These are phyloP conservation scores for Vachellia collinsii DNA, from an alignment of 306 rosid genomes.

Conservation along the genomic window DNA sequence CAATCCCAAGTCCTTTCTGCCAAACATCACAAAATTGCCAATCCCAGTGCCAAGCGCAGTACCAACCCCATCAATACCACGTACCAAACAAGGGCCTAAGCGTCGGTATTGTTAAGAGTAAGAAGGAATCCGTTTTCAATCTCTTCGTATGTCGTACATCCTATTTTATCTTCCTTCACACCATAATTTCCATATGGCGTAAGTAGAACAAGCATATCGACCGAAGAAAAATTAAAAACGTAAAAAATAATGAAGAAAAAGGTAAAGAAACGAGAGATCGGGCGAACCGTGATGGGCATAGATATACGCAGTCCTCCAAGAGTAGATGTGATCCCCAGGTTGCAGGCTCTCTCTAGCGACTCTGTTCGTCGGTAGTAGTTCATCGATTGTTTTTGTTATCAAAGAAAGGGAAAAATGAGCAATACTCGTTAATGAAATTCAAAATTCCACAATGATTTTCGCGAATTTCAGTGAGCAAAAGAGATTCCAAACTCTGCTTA, in stretches of 20 bases:
- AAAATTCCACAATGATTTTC: neutral
- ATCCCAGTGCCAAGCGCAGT: too few species aligned
- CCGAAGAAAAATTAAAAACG: neutral
- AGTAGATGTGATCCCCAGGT: conserved; percentile 92
- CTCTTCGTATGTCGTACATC: neutral
- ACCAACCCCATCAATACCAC: too few species aligned
- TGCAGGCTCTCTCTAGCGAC: conserved; percentile 61
- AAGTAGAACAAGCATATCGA: neutral
- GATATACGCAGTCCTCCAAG: conserved; percentile 87
- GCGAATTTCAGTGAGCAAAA: neutral
- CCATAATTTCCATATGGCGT: neutral
- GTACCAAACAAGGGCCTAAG: neutral
- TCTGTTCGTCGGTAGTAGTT: conserved; percentile 44
- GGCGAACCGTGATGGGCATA: conserved; percentile 90
- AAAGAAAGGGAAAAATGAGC: neutral
- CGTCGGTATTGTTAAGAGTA: neutral
- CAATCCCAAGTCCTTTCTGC: too few species aligned
- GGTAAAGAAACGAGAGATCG: conserved; percentile 1
- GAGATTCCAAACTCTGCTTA: neutral
- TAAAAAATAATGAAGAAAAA: neutral
- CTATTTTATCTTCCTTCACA: neutral
- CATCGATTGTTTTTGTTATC: neutral
- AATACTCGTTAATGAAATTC: neutral
- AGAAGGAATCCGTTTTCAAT: neutral
- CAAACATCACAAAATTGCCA: too few species aligned